Base-by-base conservation (phyloP, 2,329 filamentous ascomycete genomes). In the Ophiocordyceps camponoti-leonardi region DNA sequence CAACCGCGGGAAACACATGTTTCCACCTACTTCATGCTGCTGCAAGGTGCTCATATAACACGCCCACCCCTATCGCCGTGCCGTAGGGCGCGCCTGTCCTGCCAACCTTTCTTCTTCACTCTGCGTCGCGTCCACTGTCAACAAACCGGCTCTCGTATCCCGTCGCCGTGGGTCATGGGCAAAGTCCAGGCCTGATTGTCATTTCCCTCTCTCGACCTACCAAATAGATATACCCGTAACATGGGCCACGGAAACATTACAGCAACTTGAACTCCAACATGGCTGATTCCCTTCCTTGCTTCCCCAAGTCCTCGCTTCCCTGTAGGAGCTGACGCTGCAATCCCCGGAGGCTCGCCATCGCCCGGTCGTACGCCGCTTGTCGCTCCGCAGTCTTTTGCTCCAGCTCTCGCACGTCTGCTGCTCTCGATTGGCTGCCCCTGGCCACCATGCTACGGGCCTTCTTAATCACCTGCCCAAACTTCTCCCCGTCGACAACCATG, bases 311-410 rank as follows among this genome's bases (percentile, higher is more conserved):
- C 18, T 19, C 35, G n/a, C 45, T 39, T 13, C 44, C 47, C 26
- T 51, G 45, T 23, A 51, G 41, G 13, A 58, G 39, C 16, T 43
- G 48, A 10, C 48, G 46, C 10, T 56, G 53, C 7, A 58, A 43
- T 20, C 48, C 50, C 18, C 50, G 51, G n/a, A 59, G 40, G n/a
- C 45, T 52, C 1, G 48, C 49, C 0, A 48, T 53, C 18, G 35
- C 35, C 35, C 35, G n/a, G 26, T 50, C 41, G 44, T 53, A 57
- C 5, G 51, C 13, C 23, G 47, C 30, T 14, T 26, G 49, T 10
- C 55, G 54, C 19, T 42, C 42, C 13, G 46, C 45, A 28, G 43
- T 8, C 3, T 44, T 45, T 14, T 53, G 49, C 18, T 51, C 46
- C 14, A 56, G 16, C 19, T 46, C 47, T 4, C 20, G 31, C 10